These are phyloP conservation scores for Diaporthe ilicicola DNA, from an alignment of 2,329 filamentous ascomycete species.

Conservation along the genomic window DNA sequence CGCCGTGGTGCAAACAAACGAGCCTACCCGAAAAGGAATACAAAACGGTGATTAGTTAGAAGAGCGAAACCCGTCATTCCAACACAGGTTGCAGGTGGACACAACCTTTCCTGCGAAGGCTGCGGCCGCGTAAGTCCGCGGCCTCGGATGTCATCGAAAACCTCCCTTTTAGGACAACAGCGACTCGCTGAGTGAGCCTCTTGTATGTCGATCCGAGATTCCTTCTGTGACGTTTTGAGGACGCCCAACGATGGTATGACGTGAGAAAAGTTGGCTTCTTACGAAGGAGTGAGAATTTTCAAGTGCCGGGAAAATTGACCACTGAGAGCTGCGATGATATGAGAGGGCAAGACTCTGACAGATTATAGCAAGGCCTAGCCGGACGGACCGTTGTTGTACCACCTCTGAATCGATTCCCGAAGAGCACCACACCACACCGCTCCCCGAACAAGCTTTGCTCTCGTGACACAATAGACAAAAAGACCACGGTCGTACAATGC, in stretches of 20 bases:
- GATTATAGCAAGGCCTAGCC: neutral
- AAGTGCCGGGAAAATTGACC: neutral
- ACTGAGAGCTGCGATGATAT: neutral
- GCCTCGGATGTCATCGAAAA: neutral
- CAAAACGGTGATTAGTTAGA: neutral
- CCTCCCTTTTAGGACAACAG: neutral
- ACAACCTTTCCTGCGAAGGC: neutral
- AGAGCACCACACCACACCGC: neutral
- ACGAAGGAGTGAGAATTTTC: neutral
- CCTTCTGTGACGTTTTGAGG: neutral
- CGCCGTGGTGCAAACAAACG: conserved; percentile 45
- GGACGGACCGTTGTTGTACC: neutral
- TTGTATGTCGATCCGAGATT: neutral
- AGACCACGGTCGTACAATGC: neutral
- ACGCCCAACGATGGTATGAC: neutral
- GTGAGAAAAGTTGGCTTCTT: neutral
- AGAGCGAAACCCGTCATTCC: neutral
- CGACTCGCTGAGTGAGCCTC: neutral
- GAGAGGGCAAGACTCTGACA: neutral
- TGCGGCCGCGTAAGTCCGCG: neutral
- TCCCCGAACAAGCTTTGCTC: neutral
- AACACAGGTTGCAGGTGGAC: neutral
- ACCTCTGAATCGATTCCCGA: neutral
- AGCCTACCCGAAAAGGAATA: conserved; percentile 49
- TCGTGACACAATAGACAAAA: neutral